A percentile compares a stretch with the other conserved stretches of the same genome.
phyloP scores from a whole-genome alignment of 306 rosid species.

The Cyamopsis tetragonoloba region DNA sequence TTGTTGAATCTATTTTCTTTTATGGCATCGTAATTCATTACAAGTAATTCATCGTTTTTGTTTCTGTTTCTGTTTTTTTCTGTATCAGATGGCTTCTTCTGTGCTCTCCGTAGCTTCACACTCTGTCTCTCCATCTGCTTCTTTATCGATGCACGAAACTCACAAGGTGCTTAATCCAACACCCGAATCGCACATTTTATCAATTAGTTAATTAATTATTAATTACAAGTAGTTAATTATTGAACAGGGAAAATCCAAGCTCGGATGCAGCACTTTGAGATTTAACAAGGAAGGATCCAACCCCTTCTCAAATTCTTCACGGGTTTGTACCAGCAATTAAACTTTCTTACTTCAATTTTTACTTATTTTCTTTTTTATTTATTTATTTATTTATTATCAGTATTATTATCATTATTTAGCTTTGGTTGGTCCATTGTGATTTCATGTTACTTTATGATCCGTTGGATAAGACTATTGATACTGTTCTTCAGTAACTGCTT shows the following conservation, averaged over 20 bases:
- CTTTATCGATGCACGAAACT: conserved; percentile 36
- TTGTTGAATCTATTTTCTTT: not conserved
- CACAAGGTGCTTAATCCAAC: conserved; percentile 42
- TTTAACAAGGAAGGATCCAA: conserved; percentile 37
- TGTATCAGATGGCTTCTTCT: conserved; percentile 42
- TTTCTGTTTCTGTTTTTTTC: not conserved
- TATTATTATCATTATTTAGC: no score
- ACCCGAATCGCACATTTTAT: not conserved
- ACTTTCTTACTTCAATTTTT: not conserved
- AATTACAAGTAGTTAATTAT: no score
- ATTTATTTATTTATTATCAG: no score
- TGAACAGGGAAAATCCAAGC: conserved; percentile 46
- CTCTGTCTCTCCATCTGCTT: conserved; percentile 38
- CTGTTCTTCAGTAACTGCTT: not conserved
- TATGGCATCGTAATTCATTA: not conserved
- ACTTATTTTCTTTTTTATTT: not conserved
- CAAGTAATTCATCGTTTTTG: not conserved
- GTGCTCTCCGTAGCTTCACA: conserved; percentile 49
- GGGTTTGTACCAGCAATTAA: conserved; percentile 30
- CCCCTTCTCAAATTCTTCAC: conserved; percentile 30
- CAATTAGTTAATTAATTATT: no score
- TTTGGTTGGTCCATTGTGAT: not conserved
- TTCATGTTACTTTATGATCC: not conserved
- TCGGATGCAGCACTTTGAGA: conserved; percentile 42
- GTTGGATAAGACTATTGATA: not conserved